phyloP scores from a whole-genome alignment of 2,329 filamentous ascomycete genomes.

The Escovopsis weberi region DNA sequence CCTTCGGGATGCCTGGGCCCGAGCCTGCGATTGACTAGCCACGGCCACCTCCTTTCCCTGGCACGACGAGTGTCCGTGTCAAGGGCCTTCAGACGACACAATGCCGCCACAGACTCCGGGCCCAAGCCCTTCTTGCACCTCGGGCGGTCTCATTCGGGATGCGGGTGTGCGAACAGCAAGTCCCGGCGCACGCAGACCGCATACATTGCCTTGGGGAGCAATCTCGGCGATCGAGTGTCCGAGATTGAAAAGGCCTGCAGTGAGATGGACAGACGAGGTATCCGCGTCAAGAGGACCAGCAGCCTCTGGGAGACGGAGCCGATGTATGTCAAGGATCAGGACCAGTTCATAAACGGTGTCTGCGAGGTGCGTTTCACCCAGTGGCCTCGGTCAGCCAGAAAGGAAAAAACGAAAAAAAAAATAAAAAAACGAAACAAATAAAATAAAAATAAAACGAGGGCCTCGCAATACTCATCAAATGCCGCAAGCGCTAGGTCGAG shows the following conservation, averaged over 20 bases:
- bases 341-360: conserved; percentile 78
- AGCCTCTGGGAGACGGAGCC: conserved; percentile 87
- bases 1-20: not conserved
- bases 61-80: not conserved
- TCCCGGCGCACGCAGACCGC: conserved; percentile 32
- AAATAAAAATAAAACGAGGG: too few species aligned
- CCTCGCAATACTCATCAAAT: too few species aligned
- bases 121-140: not conserved
- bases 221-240: conserved; percentile 70
- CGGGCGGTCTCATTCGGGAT: conserved; percentile 14
- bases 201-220: conserved; percentile 84
- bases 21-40: not conserved
- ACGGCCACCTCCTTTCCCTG: not conserved
- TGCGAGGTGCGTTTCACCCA: conserved; percentile 50
- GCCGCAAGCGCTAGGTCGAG: conserved; percentile 45
- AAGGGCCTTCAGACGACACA: not conserved
- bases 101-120: not conserved
- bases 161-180: conserved; percentile 18
- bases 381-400: too few species aligned
- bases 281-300: conserved; percentile 67
- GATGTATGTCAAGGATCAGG: conserved; percentile 91
- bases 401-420: too few species aligned
- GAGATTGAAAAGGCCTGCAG: conserved; percentile 76
- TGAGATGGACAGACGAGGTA: conserved; percentile 58
- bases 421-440: too few species aligned